These are phyloP conservation scores for Spatholobus suberectus DNA, from an alignment of 306 rosid genomes.

Conservation along the genomic window DNA sequence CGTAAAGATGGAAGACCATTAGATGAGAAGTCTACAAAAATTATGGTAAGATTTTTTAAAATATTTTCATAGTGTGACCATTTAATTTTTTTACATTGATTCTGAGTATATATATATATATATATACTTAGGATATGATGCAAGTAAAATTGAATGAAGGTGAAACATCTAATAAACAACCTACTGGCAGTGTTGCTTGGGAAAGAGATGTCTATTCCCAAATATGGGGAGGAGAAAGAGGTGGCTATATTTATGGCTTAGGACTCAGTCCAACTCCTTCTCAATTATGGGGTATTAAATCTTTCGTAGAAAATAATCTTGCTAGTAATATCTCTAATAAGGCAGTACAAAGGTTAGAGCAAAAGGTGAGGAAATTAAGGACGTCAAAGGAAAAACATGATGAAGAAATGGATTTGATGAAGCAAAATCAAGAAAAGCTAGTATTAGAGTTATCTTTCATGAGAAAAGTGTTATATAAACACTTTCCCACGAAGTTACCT, in stretches of 20 bases:
- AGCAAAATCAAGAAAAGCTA: background rate
- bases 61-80: too few relatives aligned
- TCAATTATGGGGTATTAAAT: background rate
- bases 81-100: too few relatives aligned
- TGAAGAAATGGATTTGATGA: too few relatives aligned
- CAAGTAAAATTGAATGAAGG: too few relatives aligned
- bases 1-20: conserved; percentile 14
- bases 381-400: too few relatives aligned
- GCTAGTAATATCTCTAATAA: background rate
- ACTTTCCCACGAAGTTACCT: too few relatives aligned
- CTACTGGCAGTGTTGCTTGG: background rate
- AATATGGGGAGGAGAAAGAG: background rate
- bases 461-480: too few relatives aligned
- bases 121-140: too few relatives aligned
- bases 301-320: background rate
- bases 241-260: background rate
- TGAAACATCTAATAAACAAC: background rate
- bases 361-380: background rate
- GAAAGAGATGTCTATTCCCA: background rate
- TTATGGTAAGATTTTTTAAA: too few relatives aligned
- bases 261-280: background rate
- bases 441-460: too few relatives aligned
- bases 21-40: background rate
- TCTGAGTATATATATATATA: too few relatives aligned
- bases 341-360: background rate